Conservation (phyloP, 2,329 filamentous ascomycete species). For the Cylindrodendrum hubeiense region DNA sequence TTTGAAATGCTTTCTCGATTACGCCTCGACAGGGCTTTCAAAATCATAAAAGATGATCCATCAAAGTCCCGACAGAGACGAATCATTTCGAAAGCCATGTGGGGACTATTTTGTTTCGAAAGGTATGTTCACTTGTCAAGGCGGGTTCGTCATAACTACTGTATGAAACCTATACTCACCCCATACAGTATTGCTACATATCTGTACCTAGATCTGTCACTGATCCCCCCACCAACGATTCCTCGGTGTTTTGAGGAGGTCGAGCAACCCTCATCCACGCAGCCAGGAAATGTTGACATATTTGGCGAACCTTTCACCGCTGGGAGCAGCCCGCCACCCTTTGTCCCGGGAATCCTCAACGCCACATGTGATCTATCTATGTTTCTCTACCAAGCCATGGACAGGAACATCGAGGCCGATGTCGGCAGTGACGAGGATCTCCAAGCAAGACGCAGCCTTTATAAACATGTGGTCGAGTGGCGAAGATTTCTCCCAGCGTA, state of each 20-base stretch:
- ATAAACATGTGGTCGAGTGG: constrained; percentile 19
- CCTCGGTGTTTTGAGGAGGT: constrained; percentile 22
- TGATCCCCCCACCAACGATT: constrained; percentile 22
- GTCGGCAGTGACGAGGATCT: constrained; percentile 21
- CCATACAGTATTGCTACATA: constrained; percentile 24
- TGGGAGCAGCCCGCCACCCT: constrained; percentile 10
- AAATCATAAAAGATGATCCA: constrained; percentile 13
- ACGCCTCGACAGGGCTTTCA: constrained; percentile 21
- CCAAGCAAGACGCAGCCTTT: constrained; percentile 5
- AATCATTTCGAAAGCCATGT: constrained; percentile 28
- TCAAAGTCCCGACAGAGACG: not conserved
- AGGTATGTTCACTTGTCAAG: constrained; percentile 25
- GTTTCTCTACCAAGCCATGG: constrained; percentile 30
- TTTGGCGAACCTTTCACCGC: constrained; percentile 17
- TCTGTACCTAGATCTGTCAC: constrained; percentile 26
- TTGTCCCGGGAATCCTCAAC: constrained; percentile 24
- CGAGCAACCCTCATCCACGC: not conserved
- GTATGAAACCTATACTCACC: not conserved
- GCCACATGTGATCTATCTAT: constrained; percentile 30
- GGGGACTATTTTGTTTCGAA: constrained; percentile 37
- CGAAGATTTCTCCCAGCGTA: constrained; percentile 16
- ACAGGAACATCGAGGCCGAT: constrained; percentile 16
- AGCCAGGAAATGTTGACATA: constrained; percentile 18
- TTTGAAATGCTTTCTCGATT: constrained; percentile 35
- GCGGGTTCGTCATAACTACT: not conserved